Percentiles rank a stretch among this genome's conserved stretches.
Conservation (phyloP, 176 grass and related monocot species). For the Carex kokanica region DNA sequence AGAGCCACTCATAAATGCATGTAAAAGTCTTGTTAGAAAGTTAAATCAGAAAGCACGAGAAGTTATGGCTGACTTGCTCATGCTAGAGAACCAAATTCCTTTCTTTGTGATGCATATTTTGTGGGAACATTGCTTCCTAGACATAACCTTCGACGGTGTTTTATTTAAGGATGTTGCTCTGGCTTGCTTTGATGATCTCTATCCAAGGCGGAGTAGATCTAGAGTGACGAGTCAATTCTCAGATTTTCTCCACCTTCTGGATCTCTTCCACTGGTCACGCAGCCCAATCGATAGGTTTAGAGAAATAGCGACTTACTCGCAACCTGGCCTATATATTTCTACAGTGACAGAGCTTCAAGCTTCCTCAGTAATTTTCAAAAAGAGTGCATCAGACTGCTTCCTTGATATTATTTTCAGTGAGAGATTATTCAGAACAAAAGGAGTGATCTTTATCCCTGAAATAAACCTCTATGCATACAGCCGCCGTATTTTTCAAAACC, state of each 20-base stretch:
- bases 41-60: neutral
- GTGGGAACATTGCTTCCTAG: neutral
- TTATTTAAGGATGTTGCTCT: neutral
- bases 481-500: neutral
- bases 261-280: neutral
- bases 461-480: neutral
- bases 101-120: neutral
- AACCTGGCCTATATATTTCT: neutral
- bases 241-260: neutral
- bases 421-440: neutral
- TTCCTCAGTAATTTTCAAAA: neutral
- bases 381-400: neutral
- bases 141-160: neutral
- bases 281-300: neutral
- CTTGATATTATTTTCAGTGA: neutral
- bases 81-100: neutral
- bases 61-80: neutral
- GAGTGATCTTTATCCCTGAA: neutral
- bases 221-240: neutral
- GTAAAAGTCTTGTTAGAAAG: neutral
- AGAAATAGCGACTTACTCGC: neutral
- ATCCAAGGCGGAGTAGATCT: neutral
- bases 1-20: neutral
- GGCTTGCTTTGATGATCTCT: neutral
- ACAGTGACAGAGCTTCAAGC: neutral